These are phyloP conservation scores for Apiospora phragmitis DNA, from an alignment of 2,329 filamentous ascomycete species.

Conservation along the genomic window DNA sequence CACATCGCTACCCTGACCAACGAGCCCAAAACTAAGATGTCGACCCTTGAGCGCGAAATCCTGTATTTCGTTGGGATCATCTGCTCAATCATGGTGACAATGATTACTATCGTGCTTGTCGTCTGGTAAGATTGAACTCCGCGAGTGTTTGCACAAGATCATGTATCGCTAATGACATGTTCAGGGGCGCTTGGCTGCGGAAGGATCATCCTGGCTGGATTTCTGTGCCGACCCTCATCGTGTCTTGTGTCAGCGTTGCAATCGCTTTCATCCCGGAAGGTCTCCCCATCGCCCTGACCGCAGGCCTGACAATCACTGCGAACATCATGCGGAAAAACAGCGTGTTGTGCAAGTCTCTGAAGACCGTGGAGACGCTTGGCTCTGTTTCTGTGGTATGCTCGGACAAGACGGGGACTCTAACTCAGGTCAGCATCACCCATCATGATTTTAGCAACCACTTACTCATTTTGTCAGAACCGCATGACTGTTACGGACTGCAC, in stretches of 20 bases:
- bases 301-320: slow-evolving; percentile 9
- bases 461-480: slow-evolving; percentile 27
- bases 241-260: slow-evolving; percentile 9
- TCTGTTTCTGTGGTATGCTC: slow-evolving; percentile 9
- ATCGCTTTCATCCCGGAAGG: slow-evolving; percentile 11
- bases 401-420: slow-evolving; percentile 9
- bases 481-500: slow-evolving; percentile 10
- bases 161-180: slow-evolving; percentile 39
- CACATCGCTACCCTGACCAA: slow-evolving; percentile 10
- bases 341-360: slow-evolving; percentile 8
- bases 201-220: slow-evolving; percentile 70
- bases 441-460: slow-evolving; percentile 65
- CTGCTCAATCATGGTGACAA: slow-evolving; percentile 63
- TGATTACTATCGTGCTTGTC: slow-evolving; percentile 64
- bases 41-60: slow-evolving; percentile 12
- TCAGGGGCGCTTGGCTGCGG: slow-evolving; percentile 69
- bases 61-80: slow-evolving; percentile 10
- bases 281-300: slow-evolving; percentile 10
- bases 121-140: slow-evolving; percentile 60
- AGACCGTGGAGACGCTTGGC: slow-evolving; percentile 12
- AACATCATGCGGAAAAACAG: slow-evolving; percentile 12
- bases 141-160: slow-evolving; percentile 24
- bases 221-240: slow-evolving; percentile 39
- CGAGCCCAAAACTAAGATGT: slow-evolving; percentile 7
- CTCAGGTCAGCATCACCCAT: slow-evolving; percentile 70